Percentiles rank a stretch among this genome's conserved stretches.
These are phyloP conservation scores for Pouteria campechiana DNA, from an alignment of 179 eudicot species.

Conservation along the genomic window DNA sequence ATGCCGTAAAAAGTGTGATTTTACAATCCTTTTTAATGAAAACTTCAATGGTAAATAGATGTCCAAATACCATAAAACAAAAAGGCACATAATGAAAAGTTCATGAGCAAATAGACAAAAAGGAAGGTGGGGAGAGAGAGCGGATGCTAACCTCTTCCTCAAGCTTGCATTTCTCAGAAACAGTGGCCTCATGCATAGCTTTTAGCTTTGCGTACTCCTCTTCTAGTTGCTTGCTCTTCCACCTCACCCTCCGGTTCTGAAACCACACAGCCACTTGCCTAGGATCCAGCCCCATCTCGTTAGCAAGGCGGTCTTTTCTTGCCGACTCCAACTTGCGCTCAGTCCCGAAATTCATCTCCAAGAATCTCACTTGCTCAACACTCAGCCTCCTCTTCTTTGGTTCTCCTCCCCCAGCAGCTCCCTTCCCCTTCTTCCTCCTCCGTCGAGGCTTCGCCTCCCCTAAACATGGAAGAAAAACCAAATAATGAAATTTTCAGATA, in stretches of 20 bases:
- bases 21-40: no score
- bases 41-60: no score
- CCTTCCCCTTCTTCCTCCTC: slow-evolving; percentile 46
- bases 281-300: slow-evolving; percentile 77
- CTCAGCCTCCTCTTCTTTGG: slow-evolving; percentile 79
- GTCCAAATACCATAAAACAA: no score
- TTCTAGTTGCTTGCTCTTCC: slow-evolving; percentile 85
- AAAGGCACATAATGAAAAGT: no score
- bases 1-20: no score
- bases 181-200: slow-evolving; percentile 29
- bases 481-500: no score
- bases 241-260: slow-evolving; percentile 86
- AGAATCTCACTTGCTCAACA: slow-evolving; percentile 50
- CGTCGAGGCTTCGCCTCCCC: slow-evolving; percentile 34
- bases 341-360: slow-evolving; percentile 53
- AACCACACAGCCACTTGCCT: slow-evolving; percentile 99
- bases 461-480: no score
- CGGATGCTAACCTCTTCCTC: slow-evolving; percentile 53
- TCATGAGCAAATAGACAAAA: no score
- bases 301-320: slow-evolving; percentile 64
- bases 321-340: slow-evolving; percentile 90
- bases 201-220: slow-evolving; percentile 59
- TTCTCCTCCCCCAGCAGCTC: slow-evolving; percentile 2
- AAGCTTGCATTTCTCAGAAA: slow-evolving; percentile 61
- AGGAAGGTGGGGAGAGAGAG: no score